phyloP scores from a whole-genome alignment of 306 rosid species.

The Sesbania bispinosa region DNA sequence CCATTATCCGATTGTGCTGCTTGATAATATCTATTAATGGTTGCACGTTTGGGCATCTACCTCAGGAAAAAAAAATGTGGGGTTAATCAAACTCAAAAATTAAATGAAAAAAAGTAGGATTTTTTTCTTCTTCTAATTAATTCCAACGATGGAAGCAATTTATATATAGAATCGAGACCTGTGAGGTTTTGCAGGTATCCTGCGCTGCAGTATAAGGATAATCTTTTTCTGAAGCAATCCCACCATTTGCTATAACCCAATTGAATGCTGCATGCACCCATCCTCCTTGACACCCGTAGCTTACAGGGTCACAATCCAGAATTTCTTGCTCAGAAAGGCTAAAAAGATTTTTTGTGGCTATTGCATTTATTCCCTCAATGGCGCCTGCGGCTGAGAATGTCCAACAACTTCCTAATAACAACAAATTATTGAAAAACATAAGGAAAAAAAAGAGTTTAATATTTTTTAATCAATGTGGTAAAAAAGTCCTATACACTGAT shows the following conservation, averaged over 20 bases:
- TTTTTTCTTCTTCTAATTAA: not conserved
- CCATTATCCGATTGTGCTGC: slow-evolving; percentile 37
- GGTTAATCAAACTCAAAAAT: too few relatives aligned
- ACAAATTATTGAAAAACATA: too few relatives aligned
- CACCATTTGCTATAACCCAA: slow-evolving; percentile 6
- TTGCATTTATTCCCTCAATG: slow-evolving; percentile 24
- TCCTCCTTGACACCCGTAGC: slow-evolving; percentile 12
- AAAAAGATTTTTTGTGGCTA: not conserved
- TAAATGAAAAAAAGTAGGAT: not conserved
- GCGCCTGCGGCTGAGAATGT: not conserved
- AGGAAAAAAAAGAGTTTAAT: too few relatives aligned
- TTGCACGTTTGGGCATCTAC: not conserved
- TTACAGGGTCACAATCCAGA: slow-evolving; percentile 1
- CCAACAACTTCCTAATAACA: slow-evolving; percentile 25
- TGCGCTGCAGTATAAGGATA: not conserved
- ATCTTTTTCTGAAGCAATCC: not conserved
- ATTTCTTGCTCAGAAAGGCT: slow-evolving; percentile 19
- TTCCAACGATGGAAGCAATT: not conserved
- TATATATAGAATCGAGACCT: too few relatives aligned
- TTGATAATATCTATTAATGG: slow-evolving; percentile 25
- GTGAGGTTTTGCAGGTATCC: slow-evolving; percentile 33
- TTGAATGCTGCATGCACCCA: slow-evolving; percentile 37
- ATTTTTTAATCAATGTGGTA: too few relatives aligned
- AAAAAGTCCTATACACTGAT: too few relatives aligned
- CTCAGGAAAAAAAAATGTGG: not conserved